A percentile compares a stretch with the other conserved stretches of the same genome.
phyloP scores from a whole-genome alignment of 2,329 filamentous ascomycete species.

The Diaporthe destruens region DNA sequence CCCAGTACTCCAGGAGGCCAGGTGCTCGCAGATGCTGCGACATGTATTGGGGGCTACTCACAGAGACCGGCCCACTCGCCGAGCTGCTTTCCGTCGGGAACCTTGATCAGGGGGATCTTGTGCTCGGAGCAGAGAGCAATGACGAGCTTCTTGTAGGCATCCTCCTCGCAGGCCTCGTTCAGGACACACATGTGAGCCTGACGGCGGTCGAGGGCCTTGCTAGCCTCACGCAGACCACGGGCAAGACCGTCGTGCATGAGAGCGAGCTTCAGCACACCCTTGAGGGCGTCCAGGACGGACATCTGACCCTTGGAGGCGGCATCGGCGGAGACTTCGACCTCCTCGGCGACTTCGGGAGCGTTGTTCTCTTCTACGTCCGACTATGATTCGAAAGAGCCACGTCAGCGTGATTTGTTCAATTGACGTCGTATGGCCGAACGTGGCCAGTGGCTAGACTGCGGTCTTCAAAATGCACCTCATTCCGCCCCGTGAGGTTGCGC shows the following conservation, averaged over 20 bases:
- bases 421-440: conserved; percentile 38
- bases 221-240: conserved; percentile 96
- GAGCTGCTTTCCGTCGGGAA: conserved; percentile 99
- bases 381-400: conserved; percentile 61
- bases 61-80: conserved; percentile 99
- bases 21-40: not conserved
- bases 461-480: conserved; percentile 13
- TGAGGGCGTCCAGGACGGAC: conserved; percentile 97
- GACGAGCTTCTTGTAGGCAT: conserved; percentile 99
- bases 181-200: conserved; percentile 99
- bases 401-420: conserved; percentile 44
- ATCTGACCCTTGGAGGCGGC: conserved; percentile 90
- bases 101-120: conserved; percentile 99
- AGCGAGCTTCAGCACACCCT: conserved; percentile 98
- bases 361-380: conserved; percentile 99
- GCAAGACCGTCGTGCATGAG: conserved; percentile 99
- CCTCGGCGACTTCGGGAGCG: conserved; percentile 83
- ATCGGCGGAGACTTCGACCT: conserved; percentile 97
- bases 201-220: conserved; percentile 98
- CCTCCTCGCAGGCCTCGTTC: conserved; percentile 99
- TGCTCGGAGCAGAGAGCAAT: conserved; percentile 99
- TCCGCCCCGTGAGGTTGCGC: conserved; percentile 25
- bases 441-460: not conserved
- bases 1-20: not conserved
- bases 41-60: conserved; percentile 68